These are phyloP conservation scores for Mycothermus thermophilus DNA, from an alignment of 495 filamentous ascomycete genomes.

Conservation along the genomic window DNA sequence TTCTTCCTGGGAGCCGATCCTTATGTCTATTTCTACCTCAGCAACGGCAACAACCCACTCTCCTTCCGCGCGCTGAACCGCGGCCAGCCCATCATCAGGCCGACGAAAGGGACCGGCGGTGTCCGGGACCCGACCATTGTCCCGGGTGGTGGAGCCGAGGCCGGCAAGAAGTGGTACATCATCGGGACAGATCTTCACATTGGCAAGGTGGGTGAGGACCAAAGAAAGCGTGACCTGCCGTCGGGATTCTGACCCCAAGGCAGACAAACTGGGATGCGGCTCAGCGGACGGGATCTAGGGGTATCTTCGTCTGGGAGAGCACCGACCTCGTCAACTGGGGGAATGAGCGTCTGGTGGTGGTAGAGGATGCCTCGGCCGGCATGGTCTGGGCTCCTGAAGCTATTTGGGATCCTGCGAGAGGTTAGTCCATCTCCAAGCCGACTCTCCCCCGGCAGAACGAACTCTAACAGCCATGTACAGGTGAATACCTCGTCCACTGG, in stretches of 20 bases:
- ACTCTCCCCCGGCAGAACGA: no score
- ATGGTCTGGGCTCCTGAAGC: conserved; percentile 46
- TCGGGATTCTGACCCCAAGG: background rate
- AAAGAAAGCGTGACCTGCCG: background rate
- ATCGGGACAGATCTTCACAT: conserved; percentile 41
- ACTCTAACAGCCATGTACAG: conserved; percentile 7
- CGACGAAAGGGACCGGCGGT: conserved; percentile 36
- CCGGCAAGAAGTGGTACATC: conserved; percentile 41
- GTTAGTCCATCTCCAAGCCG: conserved; percentile 10
- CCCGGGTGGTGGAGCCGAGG: conserved; percentile 33
- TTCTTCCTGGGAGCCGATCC: conserved; percentile 42
- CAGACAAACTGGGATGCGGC: conserved; percentile 39
- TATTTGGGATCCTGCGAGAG: conserved; percentile 36
- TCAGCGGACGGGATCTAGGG: conserved; percentile 33
- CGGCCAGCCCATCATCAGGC: conserved; percentile 33
- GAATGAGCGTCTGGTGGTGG: conserved; percentile 33
- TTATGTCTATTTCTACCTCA: conserved; percentile 40
- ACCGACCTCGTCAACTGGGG: conserved; percentile 36
- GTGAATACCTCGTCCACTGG: conserved; percentile 40
- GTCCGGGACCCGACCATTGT: conserved; percentile 37
- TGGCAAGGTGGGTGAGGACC: conserved; percentile 22
- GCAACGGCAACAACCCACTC: conserved; percentile 34
- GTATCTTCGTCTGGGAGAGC: conserved; percentile 42
- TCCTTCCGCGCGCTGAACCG: conserved; percentile 34
- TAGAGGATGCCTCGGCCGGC: conserved; percentile 35